A percentile compares a stretch with the other conserved stretches of the same genome.
phyloP scores from a whole-genome alignment of 257 asterid species.

The Phtheirospermum japonicum region DNA sequence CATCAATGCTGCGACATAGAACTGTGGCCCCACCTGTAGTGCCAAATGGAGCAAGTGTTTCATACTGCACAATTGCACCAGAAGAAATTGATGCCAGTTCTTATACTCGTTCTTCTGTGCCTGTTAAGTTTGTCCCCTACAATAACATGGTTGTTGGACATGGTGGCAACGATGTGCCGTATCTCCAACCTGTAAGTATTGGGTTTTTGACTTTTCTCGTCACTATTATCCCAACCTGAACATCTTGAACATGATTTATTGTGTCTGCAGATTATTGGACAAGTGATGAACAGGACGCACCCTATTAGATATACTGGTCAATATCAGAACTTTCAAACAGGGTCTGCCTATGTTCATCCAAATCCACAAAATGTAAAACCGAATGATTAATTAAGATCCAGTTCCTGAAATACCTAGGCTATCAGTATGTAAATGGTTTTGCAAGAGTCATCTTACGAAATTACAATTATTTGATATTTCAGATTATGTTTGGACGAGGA shows the following conservation, averaged over 20 bases:
- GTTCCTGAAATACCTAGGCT: constrained; percentile 6
- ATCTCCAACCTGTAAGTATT: neutral
- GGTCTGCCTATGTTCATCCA: constrained; percentile 24
- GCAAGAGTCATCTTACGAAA: constrained; percentile 5
- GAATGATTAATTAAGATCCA: constrained; percentile 9
- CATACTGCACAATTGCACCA: constrained; percentile 44
- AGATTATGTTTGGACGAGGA: constrained; percentile 66
- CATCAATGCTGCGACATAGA: constrained; percentile 50
- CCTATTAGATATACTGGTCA: neutral
- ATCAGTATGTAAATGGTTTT: constrained; percentile 15
- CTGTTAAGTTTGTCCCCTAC: neutral
- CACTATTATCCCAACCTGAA: neutral
- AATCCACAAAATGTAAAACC: constrained; percentile 63
- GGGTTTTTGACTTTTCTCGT: neutral
- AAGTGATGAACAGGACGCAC: neutral
- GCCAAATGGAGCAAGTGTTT: constrained; percentile 43
- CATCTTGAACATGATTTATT: neutral
- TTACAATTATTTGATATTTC: constrained; percentile 28
- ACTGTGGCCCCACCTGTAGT: constrained; percentile 52
- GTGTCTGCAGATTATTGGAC: neutral
- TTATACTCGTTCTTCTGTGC: constrained; percentile 44
- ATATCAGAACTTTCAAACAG: neutral
- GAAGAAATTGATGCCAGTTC: constrained; percentile 50
- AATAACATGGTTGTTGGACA: neutral
- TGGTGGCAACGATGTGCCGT: neutral